A percentile compares a stretch with the other conserved stretches of the same genome.
These are phyloP conservation scores for Verticillium zaregamsianum DNA, from an alignment of 2,329 filamentous ascomycete genomes.

Conservation along the genomic window DNA sequence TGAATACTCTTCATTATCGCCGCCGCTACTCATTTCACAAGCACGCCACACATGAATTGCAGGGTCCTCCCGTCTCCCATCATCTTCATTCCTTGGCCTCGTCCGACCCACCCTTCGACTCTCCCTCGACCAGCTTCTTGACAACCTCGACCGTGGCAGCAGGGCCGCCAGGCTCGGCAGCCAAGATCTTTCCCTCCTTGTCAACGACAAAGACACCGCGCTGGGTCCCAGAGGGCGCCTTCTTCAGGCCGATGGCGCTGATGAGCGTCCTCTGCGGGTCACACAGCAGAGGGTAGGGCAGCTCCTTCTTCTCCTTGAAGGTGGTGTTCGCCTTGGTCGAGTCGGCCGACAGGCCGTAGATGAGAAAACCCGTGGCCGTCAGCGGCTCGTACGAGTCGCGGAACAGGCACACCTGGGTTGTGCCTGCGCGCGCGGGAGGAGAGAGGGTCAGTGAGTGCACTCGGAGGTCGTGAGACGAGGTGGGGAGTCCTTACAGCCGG, in stretches of 20 bases:
- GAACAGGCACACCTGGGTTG: conserved; percentile 89
- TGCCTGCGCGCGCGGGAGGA: conserved; percentile 53
- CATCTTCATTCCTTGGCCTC: conserved; percentile 14
- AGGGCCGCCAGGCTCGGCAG: conserved; percentile 71
- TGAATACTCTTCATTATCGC: too few relatives aligned
- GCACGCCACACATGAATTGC: background rate
- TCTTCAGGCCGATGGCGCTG: conserved; percentile 83
- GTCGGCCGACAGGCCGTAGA: conserved; percentile 88
- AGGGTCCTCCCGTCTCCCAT: background rate
- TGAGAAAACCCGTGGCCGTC: conserved; percentile 72
- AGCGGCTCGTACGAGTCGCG: conserved; percentile 77
- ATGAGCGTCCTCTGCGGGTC: conserved; percentile 74
- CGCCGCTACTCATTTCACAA: background rate
- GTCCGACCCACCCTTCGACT: conserved; percentile 18
- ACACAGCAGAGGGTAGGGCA: conserved; percentile 85
- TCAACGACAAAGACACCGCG: conserved; percentile 86
- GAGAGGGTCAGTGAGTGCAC: background rate
- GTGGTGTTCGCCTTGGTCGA: conserved; percentile 86
- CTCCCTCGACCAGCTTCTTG: conserved; percentile 60
- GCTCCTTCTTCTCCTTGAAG: conserved; percentile 87
- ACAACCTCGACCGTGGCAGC: conserved; percentile 74
- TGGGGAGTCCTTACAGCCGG: conserved; percentile 68
- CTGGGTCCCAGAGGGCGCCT: conserved; percentile 72
- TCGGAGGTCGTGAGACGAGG: background rate
- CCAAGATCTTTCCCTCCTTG: conserved; percentile 76